phyloP scores from a whole-genome alignment of 1,284 basidiomycete species.

The Sparassis latifolia region DNA sequence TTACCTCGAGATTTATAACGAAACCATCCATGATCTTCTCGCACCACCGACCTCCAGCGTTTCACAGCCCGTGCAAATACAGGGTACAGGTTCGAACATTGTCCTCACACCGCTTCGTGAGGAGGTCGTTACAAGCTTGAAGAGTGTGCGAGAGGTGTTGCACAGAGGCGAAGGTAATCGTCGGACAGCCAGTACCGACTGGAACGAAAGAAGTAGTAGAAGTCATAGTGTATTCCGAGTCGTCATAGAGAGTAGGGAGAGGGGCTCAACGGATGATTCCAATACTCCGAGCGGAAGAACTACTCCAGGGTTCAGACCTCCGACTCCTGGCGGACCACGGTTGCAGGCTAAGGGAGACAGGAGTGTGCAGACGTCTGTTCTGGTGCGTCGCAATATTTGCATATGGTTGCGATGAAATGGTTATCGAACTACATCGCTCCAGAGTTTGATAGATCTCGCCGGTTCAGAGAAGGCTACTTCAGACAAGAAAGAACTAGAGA shows the following conservation, averaged over 20 bases:
- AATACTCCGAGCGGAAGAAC: conserved; percentile 39
- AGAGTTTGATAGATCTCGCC: conserved; percentile 93
- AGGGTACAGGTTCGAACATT: conserved; percentile 53
- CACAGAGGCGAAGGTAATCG: conserved; percentile 83
- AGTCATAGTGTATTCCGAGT: conserved; percentile 92
- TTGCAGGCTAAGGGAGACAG: conserved; percentile 67
- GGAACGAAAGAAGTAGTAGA: conserved; percentile 91
- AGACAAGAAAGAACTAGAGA: conserved; percentile 89
- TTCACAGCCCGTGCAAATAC: conserved; percentile 60
- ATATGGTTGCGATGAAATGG: neutral
- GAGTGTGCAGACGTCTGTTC: conserved; percentile 74
- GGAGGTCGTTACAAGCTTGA: conserved; percentile 88
- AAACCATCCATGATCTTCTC: conserved; percentile 83
- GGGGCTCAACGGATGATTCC: conserved; percentile 41
- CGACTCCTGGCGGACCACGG: conserved; percentile 59
- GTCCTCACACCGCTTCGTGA: conserved; percentile 74
- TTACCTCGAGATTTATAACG: conserved; percentile 97
- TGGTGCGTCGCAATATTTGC: conserved; percentile 40
- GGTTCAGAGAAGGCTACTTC: conserved; percentile 94
- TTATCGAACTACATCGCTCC: conserved; percentile 5
- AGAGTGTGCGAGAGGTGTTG: conserved; percentile 81
- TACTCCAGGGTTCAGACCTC: conserved; percentile 53
- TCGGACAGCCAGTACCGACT: conserved; percentile 92
- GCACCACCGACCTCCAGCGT: conserved; percentile 66
- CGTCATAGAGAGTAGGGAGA: conserved; percentile 76